Base-by-base conservation (phyloP, 371 early-diverging fungal genomes). In the Batkoa obscura region DNA sequence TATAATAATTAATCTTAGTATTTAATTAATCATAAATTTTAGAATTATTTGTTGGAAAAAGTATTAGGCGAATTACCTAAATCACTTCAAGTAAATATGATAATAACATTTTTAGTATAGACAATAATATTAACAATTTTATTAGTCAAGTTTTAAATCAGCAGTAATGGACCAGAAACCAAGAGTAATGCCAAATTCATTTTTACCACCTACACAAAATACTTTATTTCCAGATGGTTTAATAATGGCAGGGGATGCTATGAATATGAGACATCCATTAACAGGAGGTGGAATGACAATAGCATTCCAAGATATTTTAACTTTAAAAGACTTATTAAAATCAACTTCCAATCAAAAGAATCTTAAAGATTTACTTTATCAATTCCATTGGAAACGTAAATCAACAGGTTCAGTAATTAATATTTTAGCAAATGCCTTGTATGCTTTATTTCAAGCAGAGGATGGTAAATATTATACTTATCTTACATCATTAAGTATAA, bases 251-350 rank as follows among this genome's bases (percentile, higher is more conserved):
- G 96, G 96, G 49, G 96, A 95, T 71, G 88, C 94, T 1, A 76
- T 86, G 67, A 95, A 95, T 65, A 88, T 94, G 76, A 76, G 94
- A 23, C 91, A 91, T 58, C 93, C 94, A 10, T 67, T 96, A 45
- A 94, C 94, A 0, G 94, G 96, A 46, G 64, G 63, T 58, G 96
- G 96, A 15, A 95, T 95, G 96, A 93, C 96, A 0, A 88, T 95
- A 0, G 94, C 84, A 1, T 69, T 92, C 38, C 81, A 82, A 71
- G 96, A 95, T 67, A 86, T 88, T 2, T 78, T 88, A 1, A 70
- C 76, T 8, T 53, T 89, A 37, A 34, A 12, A 62, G 58, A 55
- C 61, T 70, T 56, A 65, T 66, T 42, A 67, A n/a, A n/a, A n/a
- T n/a, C n/a, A n/a, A n/a, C n/a, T n/a, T n/a, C n/a, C n/a, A n/a